These are phyloP conservation scores for Dactylonectria macrodidyma DNA, from an alignment of 2,329 filamentous ascomycete species.

Conservation along the genomic window DNA sequence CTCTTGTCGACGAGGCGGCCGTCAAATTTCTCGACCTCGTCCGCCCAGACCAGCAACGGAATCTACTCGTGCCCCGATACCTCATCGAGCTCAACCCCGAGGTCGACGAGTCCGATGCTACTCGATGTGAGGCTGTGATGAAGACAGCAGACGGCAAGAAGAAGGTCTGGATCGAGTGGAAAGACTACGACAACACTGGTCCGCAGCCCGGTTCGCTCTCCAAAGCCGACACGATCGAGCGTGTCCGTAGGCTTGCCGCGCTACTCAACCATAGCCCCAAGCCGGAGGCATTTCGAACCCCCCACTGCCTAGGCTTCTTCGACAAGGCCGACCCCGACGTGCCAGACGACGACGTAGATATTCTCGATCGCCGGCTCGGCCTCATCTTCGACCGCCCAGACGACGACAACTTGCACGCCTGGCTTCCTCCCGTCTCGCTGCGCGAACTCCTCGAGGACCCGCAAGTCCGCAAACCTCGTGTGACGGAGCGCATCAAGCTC, in stretches of 20 bases:
- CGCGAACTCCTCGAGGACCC: slow-evolving; percentile 59
- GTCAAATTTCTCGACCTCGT: slow-evolving; percentile 58
- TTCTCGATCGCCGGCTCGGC: slow-evolving; percentile 62
- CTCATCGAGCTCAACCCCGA: slow-evolving; percentile 53
- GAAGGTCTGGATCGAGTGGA: slow-evolving; percentile 67
- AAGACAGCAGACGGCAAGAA: slow-evolving; percentile 53
- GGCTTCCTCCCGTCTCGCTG: slow-evolving; percentile 61
- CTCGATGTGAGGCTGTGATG: slow-evolving; percentile 59
- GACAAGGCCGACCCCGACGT: slow-evolving; percentile 57
- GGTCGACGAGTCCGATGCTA: slow-evolving; percentile 51
- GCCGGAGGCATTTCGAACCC: slow-evolving; percentile 64
- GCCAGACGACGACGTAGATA: slow-evolving; percentile 57
- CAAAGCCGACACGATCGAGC: slow-evolving; percentile 59
- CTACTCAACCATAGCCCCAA: slow-evolving; percentile 64
- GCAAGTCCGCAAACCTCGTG: slow-evolving; percentile 59
- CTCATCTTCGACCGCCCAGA: slow-evolving; percentile 68
- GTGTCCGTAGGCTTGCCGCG: slow-evolving; percentile 63
- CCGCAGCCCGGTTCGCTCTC: slow-evolving; percentile 55
- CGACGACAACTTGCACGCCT: slow-evolving; percentile 53
- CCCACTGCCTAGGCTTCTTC: slow-evolving; percentile 67
- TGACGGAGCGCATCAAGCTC: slow-evolving; percentile 66
- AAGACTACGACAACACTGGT: slow-evolving; percentile 60
- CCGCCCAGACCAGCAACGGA: slow-evolving; percentile 49
- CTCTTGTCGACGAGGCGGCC: slow-evolving; percentile 54
- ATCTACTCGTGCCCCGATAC: slow-evolving; percentile 54